phyloP scores from a whole-genome alignment of 2,329 filamentous ascomycete species.

The Fusarium avenaceum region DNA sequence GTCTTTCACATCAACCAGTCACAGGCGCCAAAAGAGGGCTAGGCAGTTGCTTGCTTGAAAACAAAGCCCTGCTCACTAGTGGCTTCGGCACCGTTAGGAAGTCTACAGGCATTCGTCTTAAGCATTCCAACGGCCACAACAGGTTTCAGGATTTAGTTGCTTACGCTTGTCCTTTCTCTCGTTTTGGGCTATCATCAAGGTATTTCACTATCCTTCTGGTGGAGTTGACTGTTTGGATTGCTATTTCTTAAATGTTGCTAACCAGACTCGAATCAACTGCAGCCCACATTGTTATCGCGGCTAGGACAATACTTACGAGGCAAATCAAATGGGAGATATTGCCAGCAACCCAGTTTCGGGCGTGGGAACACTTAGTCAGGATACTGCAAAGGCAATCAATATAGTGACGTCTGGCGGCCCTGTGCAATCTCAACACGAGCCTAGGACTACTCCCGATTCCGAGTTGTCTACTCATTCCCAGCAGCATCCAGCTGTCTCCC shows the following conservation, averaged over 20 bases:
- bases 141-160: not conserved
- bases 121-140: not conserved
- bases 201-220: conserved; percentile 2
- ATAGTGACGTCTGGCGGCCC: conserved; percentile 15
- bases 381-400: conserved; percentile 21
- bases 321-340: conserved; percentile 46
- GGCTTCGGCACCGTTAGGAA: conserved; percentile 26
- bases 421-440: conserved; percentile 19
- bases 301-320: conserved; percentile 8
- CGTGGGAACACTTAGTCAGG: conserved; percentile 23
- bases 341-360: conserved; percentile 32
- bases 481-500: conserved; percentile 50
- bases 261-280: conserved; percentile 8
- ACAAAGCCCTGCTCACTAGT: conserved; percentile 35
- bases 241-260: conserved; percentile 10
- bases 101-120: conserved; percentile 8
- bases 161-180: not conserved
- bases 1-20: conserved; percentile 26
- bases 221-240: not conserved
- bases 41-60: conserved; percentile 23
- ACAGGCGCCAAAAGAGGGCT: conserved; percentile 23
- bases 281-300: conserved; percentile 1
- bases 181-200: conserved; percentile 4
- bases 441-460: conserved; percentile 39
- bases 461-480: conserved; percentile 40